Conservation (phyloP, 2,329 filamentous ascomycete species). For the Pseudovirgaria hyperparasitica region DNA sequence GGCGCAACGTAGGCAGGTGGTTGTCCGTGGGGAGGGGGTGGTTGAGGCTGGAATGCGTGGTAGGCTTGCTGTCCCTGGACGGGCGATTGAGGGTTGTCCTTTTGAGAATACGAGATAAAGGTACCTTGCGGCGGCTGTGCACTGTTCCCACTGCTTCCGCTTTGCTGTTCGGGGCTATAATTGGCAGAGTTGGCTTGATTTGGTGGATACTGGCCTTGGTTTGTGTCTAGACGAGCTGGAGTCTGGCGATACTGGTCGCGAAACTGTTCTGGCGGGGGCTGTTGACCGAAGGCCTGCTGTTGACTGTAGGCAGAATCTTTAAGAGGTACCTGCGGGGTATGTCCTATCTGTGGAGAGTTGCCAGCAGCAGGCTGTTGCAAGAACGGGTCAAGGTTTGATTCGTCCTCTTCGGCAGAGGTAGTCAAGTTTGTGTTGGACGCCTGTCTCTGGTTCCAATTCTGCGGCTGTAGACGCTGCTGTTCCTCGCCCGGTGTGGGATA, state of each 20-base stretch:
- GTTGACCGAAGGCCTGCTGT: slow-evolving; percentile 14
- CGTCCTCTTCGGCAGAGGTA: slow-evolving; percentile 24
- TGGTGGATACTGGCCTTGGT: slow-evolving; percentile 17
- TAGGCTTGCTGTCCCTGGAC: slow-evolving; percentile 15
- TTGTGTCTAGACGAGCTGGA: slow-evolving; percentile 25
- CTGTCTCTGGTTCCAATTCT: slow-evolving; percentile 14
- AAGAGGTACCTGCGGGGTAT: slow-evolving; percentile 21
- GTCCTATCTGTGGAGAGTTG: no score
- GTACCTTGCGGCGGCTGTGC: slow-evolving; percentile 2
- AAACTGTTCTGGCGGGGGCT: slow-evolving; percentile 15
- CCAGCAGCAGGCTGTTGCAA: slow-evolving; percentile 19
- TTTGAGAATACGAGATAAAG: neutral
- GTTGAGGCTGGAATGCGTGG: slow-evolving; percentile 19
- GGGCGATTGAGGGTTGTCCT: neutral
- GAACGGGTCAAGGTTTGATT: slow-evolving; percentile 24
- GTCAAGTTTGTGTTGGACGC: slow-evolving; percentile 21
- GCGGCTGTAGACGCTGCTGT: slow-evolving; percentile 10
- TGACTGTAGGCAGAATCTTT: slow-evolving; percentile 17
- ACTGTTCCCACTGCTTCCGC: slow-evolving; percentile 7
- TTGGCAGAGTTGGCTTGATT: slow-evolving; percentile 25
- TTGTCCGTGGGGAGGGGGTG: slow-evolving; percentile 12
- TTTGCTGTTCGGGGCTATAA: slow-evolving; percentile 25
- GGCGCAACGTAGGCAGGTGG: no score
- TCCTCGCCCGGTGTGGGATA: slow-evolving; percentile 15
- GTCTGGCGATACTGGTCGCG: slow-evolving; percentile 21